Percentiles rank a stretch among this genome's conserved stretches.
phyloP scores from a whole-genome alignment of 768 basidiomycete species.

The Guyanaporus albipodus region DNA sequence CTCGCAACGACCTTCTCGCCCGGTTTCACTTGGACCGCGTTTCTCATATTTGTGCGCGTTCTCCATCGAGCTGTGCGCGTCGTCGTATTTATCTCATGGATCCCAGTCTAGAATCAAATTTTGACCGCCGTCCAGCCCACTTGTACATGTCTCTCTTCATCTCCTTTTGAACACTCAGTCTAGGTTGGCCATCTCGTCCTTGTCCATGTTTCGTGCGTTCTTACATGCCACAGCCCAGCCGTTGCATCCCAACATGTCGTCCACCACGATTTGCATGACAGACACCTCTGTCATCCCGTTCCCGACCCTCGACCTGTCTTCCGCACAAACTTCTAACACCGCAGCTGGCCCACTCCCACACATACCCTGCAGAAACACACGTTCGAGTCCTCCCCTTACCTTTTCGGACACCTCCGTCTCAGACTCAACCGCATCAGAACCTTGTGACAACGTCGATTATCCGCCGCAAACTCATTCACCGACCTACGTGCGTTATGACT shows the following conservation, averaged over 20 bases:
- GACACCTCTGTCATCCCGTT: slow-evolving; percentile 27
- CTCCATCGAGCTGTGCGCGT: slow-evolving; percentile 1
- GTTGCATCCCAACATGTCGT: slow-evolving; percentile 12
- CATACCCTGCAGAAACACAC: slow-evolving; percentile 49
- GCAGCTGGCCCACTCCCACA: slow-evolving; percentile 60
- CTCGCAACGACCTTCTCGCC: slow-evolving; percentile 5
- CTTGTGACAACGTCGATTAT: slow-evolving; percentile 6
- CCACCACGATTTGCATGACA: slow-evolving; percentile 23
- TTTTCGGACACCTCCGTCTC: slow-evolving; percentile 16
- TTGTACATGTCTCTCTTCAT: slow-evolving; percentile 17
- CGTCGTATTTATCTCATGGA: slow-evolving; percentile 8
- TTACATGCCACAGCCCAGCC: not conserved
- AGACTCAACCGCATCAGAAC: slow-evolving; percentile 1
- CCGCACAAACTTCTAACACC: slow-evolving; percentile 43
- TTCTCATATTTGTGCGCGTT: slow-evolving; percentile 7
- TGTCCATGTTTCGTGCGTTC: not conserved
- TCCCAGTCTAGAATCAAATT: slow-evolving; percentile 12
- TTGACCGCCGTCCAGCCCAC: slow-evolving; percentile 7
- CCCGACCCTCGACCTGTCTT: slow-evolving; percentile 21
- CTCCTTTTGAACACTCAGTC: slow-evolving; percentile 11
- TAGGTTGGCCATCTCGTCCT: slow-evolving; percentile 3
- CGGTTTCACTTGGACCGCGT: slow-evolving; percentile 1
- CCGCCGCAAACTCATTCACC: slow-evolving; percentile 2
- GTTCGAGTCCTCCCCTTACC: slow-evolving; percentile 5
- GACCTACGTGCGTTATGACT: slow-evolving; percentile 19